phyloP scores from a whole-genome alignment of 805 yeast genomes.

The Candida palmyrensis region DNA sequence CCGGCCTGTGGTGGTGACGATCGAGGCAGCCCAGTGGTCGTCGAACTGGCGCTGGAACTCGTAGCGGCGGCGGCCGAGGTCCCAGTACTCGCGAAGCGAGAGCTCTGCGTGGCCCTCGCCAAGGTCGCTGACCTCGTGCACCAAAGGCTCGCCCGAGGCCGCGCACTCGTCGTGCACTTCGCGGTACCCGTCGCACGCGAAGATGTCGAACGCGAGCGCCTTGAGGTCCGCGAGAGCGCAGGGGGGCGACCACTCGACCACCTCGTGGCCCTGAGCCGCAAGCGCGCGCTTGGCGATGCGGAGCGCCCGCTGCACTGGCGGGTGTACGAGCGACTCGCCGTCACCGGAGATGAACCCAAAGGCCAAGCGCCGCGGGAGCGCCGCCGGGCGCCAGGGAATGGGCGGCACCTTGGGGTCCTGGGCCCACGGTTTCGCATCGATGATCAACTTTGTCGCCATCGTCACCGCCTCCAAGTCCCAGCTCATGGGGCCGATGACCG shows the following conservation, averaged over 20 bases:
- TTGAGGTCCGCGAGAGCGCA: conserved; percentile 24
- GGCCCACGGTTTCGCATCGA: conserved; percentile 5
- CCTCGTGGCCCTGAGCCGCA: conserved; percentile 36
- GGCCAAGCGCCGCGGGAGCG: neutral
- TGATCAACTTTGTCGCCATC: conserved; percentile 4
- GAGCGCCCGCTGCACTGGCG: conserved; percentile 5
- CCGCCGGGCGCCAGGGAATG: conserved; percentile 3
- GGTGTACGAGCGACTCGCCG: conserved; percentile 1
- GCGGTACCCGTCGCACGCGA: conserved; percentile 39
- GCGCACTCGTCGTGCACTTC: conserved; percentile 26
- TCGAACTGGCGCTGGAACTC: conserved; percentile 32
- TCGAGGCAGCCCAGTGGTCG: conserved; percentile 37
- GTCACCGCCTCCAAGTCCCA: conserved; percentile 6
- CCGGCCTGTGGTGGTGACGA: conserved; percentile 25
- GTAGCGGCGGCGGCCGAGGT: conserved; percentile 24
- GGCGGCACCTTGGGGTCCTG: conserved; percentile 5
- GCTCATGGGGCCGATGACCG: conserved; percentile 14
- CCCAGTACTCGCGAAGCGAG: conserved; percentile 26
- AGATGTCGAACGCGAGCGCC: conserved; percentile 25
- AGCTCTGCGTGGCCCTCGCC: conserved; percentile 26
- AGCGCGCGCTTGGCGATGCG: conserved; percentile 1
- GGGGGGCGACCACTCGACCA: conserved; percentile 41
- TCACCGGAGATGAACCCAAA: conserved; percentile 2
- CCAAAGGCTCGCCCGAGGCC: conserved; percentile 39
- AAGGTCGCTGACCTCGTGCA: conserved; percentile 33